These are phyloP conservation scores for Neltuma alba DNA, from an alignment of 306 rosid genomes.

Conservation along the genomic window DNA sequence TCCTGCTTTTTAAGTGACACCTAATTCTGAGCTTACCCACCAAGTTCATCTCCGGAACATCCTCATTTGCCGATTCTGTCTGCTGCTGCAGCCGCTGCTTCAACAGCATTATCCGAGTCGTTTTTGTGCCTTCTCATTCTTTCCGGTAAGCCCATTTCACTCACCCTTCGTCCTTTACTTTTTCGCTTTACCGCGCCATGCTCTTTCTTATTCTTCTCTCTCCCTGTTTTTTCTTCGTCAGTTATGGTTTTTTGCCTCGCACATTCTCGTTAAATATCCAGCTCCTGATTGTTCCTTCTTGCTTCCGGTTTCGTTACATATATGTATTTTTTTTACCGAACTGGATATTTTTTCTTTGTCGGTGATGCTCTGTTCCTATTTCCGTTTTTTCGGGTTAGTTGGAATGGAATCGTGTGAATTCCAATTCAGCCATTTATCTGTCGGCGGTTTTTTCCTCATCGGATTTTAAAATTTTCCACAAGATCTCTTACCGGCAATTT, in stretches of 20 bases:
- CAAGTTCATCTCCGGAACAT: slow-evolving; percentile 41
- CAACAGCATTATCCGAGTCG: background rate
- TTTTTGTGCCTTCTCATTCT: slow-evolving; percentile 37
- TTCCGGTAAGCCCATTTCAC: slow-evolving; percentile 52
- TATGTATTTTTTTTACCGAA: background rate
- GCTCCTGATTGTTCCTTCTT: background rate
- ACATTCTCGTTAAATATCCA: background rate
- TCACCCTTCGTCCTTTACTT: background rate
- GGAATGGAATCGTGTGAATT: background rate
- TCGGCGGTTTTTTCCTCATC: background rate
- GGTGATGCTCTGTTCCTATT: slow-evolving; percentile 43
- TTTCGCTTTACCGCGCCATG: background rate
- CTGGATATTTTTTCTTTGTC: slow-evolving; percentile 45
- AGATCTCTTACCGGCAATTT: background rate
- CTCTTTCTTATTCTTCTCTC: background rate
- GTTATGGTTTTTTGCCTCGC: background rate
- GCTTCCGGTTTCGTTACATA: background rate
- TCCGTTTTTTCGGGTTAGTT: slow-evolving; percentile 2
- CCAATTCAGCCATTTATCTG: slow-evolving; percentile 10
- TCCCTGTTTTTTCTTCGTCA: background rate
- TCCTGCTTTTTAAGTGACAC: slow-evolving; percentile 61
- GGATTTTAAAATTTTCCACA: background rate
- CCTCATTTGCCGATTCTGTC: slow-evolving; percentile 43
- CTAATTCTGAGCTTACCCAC: slow-evolving; percentile 49
- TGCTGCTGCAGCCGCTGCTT: slow-evolving; percentile 4